phyloP scores from a whole-genome alignment of 371 early-diverging fungal genomes.

The Zychaea mexicana region DNA sequence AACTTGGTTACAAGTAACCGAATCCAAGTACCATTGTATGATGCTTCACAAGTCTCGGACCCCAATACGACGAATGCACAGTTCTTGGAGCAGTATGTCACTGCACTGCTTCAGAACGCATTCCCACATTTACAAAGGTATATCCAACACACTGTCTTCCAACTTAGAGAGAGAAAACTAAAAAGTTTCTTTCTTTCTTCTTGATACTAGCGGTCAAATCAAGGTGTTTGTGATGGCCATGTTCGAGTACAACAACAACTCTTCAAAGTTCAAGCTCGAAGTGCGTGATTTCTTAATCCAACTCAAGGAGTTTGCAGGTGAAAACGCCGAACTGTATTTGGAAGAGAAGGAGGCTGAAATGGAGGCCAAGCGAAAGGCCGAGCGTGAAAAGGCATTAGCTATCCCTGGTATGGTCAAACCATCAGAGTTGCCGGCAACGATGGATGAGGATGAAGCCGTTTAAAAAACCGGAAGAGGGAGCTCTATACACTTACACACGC shows the following conservation, averaged over 20 bases:
- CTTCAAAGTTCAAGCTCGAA: conserved; percentile 84
- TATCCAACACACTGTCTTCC: neutral
- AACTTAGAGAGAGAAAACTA: neutral
- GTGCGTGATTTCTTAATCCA: conserved; percentile 97
- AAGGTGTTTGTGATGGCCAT: conserved; percentile 86
- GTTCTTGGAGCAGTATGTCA: conserved; percentile 83
- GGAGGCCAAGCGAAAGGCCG: conserved; percentile 75
- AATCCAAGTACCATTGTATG: conserved; percentile 84
- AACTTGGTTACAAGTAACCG: conserved; percentile 78
- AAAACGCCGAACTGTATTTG: conserved; percentile 86
- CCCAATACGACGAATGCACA: conserved; percentile 78
- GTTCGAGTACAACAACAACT: conserved; percentile 78
- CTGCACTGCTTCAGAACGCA: conserved; percentile 79
- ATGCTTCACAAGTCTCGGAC: conserved; percentile 67
- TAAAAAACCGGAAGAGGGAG: conserved; percentile 21
- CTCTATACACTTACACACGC: neutral
- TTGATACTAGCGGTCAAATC: conserved; percentile 73
- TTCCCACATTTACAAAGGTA: conserved; percentile 92
- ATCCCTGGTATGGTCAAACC: conserved; percentile 98
- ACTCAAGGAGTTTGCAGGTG: conserved; percentile 93
- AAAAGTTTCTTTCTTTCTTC: neutral
- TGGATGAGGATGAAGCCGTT: conserved; percentile 67
- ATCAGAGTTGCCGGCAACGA: conserved; percentile 72
- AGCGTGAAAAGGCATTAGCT: conserved; percentile 80
- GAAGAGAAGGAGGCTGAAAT: conserved; percentile 94